Base-by-base conservation (phyloP, 345 rosid species). In the Eucalyptus tenuipes region DNA sequence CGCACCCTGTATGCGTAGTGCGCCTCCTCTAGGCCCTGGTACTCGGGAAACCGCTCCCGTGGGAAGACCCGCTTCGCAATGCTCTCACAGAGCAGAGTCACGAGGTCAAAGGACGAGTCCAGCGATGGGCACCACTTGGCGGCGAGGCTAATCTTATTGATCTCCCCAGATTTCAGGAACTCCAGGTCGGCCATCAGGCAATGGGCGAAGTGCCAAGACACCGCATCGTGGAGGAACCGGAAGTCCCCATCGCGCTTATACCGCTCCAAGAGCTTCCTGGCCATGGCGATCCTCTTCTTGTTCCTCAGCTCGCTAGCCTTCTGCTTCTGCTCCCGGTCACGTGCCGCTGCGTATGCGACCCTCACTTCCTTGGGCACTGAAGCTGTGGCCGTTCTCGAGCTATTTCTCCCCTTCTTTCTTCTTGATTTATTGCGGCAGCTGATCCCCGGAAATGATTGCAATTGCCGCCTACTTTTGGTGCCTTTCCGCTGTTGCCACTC, bases 101-200 rank as follows among this genome's bases (percentile, higher is more conserved):
- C 90, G 29, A 80, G 86, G 90, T 96, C 97, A 48, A 93, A 96
- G 0, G 97, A 93, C 2, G 96, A 94, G 45, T 95, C 96, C 1
- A 94, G 87, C 4, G 96, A 96, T 0, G 97, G 97, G 44, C 97
- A 95, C 97, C 98, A 96, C 49, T 96, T 95, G 1, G 96, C 96
- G 0, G 97, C 97, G 1, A 96, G 93, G 87, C 96, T 91, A 53
- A 95, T 55, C 87, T 93, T 93, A 75, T n/a, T 89, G 2, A 86
- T 11, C n/a, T 91, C 68, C 0, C 93, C 93, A 3, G 94, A 91
- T 2, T 89, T 84, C 86, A 93, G 86, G 27, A 55, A 86, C 87
- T 82, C 88, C 86, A 94, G 7, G 44, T 95, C 96, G 2, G 57
- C 87, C 55, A 37, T 93, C 20, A 95, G 86, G n/a, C 87, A 89